These are phyloP conservation scores for Sporothrix globosa DNA, from an alignment of 2,329 filamentous ascomycete species.

Conservation along the genomic window DNA sequence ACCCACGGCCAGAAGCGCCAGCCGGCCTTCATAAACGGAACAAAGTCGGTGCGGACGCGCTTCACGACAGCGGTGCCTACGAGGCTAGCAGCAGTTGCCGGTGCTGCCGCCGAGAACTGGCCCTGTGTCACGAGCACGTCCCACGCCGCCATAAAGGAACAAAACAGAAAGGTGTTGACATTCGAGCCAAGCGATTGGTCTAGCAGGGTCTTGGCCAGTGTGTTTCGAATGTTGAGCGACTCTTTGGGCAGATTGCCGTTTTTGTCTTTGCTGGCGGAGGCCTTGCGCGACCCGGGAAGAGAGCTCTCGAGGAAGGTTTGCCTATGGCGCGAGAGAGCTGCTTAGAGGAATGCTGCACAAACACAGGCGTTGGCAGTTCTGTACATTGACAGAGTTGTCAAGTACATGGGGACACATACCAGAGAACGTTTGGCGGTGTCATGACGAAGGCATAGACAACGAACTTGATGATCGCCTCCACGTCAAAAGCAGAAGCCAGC, in stretches of 20 bases:
- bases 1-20: constrained; percentile 72
- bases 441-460: constrained; percentile 71
- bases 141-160: constrained; percentile 55
- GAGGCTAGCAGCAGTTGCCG: constrained; percentile 37
- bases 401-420: constrained; percentile 53
- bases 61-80: constrained; percentile 47
- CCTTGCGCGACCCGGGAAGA: constrained; percentile 65
- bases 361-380: too few species aligned
- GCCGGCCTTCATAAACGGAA: constrained; percentile 67
- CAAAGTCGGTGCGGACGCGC: constrained; percentile 59
- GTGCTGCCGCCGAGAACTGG: constrained; percentile 15
- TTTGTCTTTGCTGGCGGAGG: constrained; percentile 49
- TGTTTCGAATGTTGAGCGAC: constrained; percentile 65
- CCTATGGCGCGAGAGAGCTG: constrained; percentile 46
- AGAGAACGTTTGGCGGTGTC: constrained; percentile 82
- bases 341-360: not conserved
- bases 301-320: constrained; percentile 74
- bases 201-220: constrained; percentile 66
- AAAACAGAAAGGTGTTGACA: constrained; percentile 68
- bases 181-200: constrained; percentile 70
- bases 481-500: constrained; percentile 60
- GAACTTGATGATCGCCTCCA: constrained; percentile 74
- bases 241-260: constrained; percentile 44
- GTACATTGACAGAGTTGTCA: not conserved
- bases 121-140: constrained; percentile 31